Conservation (phyloP, 208 protist species). For the Wallacemonas sp. region DNA sequence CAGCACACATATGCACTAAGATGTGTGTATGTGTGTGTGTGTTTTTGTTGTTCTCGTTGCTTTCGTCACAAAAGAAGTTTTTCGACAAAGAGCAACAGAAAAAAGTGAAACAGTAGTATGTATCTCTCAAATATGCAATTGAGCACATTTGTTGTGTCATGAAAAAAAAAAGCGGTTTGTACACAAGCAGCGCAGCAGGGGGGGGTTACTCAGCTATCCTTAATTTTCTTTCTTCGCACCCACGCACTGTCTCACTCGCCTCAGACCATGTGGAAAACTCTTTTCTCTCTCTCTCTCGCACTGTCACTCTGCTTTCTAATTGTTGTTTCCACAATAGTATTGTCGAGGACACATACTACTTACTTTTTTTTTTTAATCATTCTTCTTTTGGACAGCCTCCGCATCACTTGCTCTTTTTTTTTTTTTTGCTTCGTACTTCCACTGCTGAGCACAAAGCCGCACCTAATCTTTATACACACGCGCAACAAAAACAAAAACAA, state of each 20-base stretch:
- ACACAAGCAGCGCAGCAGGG: too few relatives aligned
- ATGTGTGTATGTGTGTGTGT: too few relatives aligned
- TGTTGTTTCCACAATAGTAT: neutral
- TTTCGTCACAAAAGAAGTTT: neutral
- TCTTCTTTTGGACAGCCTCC: constrained; percentile 2
- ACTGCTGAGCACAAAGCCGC: neutral
- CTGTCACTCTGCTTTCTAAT: too few relatives aligned
- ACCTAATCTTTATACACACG: too few relatives aligned
- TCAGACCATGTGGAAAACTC: neutral
- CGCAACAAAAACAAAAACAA: neutral
- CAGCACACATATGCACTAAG: constrained; percentile 43
- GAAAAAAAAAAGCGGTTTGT: too few relatives aligned
- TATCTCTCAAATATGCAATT: too few relatives aligned
- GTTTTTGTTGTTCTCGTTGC: too few relatives aligned
- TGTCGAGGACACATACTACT: neutral
- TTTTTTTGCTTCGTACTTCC: neutral
- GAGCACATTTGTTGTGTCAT: too few relatives aligned
- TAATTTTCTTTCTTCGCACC: neutral
- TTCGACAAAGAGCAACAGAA: neutral
- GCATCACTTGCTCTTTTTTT: constrained; percentile 8
- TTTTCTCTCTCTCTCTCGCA: neutral
- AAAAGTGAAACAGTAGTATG: too few relatives aligned
- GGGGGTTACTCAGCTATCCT: too few relatives aligned
- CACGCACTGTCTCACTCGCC: neutral
- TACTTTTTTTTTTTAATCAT: neutral